Percentiles rank a stretch among this genome's conserved stretches.
Conservation (phyloP, 2,329 filamentous ascomycete species). For the Diatrype stigma region DNA sequence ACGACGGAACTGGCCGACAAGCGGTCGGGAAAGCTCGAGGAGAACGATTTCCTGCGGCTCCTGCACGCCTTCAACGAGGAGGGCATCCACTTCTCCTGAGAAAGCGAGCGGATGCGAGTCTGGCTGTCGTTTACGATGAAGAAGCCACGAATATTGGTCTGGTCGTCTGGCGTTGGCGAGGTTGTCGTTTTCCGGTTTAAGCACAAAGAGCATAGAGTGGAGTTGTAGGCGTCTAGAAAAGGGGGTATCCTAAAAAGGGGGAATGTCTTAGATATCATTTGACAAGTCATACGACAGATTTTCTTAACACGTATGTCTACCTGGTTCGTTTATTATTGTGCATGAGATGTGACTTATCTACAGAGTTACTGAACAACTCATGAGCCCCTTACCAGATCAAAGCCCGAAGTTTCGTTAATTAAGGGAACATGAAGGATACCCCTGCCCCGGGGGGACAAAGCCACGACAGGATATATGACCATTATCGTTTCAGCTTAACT, state of each 20-base stretch:
- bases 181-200: neutral
- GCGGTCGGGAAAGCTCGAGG: slow-evolving; percentile 80
- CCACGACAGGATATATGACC: too few relatives aligned
- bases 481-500: too few relatives aligned
- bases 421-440: too few relatives aligned
- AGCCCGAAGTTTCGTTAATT: too few relatives aligned
- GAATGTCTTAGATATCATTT: neutral
- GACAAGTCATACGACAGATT: neutral
- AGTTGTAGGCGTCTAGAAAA: neutral
- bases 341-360: too few relatives aligned
- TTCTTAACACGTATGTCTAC: neutral
- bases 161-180: neutral
- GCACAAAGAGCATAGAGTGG: neutral
- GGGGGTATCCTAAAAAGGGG: neutral
- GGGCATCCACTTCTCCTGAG: slow-evolving; percentile 82
- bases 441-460: too few relatives aligned
- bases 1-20: slow-evolving; percentile 77
- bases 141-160: neutral
- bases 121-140: neutral
- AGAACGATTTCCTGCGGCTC: slow-evolving; percentile 84
- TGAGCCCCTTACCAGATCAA: too few relatives aligned
- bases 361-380: too few relatives aligned
- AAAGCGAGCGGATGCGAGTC: neutral
- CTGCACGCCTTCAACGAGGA: slow-evolving; percentile 82
- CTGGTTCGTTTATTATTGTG: neutral